A percentile compares a stretch with the other conserved stretches of the same genome.
Evolutionary conservation across 352 stramenopile genomes (phyloP).

Genomic region (Globisporangium apiculatum): DNA sequence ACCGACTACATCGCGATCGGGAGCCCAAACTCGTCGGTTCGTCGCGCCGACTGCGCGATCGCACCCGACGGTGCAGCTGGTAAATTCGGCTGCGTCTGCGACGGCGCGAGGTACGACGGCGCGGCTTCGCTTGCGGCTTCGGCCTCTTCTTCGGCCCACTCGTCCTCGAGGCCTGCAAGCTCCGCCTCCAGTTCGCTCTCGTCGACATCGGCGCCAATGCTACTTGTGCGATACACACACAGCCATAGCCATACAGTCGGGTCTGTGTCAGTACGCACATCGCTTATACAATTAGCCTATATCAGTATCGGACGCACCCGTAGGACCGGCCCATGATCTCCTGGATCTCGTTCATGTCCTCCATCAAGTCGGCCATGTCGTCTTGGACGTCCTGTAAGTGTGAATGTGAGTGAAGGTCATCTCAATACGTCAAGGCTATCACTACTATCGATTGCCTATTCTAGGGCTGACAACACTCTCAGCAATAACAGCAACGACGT

Average conservation of each 20-base stretch:
- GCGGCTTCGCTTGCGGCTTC: slow-evolving; percentile 30
- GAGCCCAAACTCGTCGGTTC: slow-evolving; percentile 72
- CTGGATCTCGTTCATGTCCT: slow-evolving; percentile 98
- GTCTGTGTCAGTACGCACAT: too few species aligned
- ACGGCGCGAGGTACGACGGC: slow-evolving; percentile 57
- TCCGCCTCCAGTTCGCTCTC: slow-evolving; percentile 94
- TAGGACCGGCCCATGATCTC: slow-evolving; percentile 95
- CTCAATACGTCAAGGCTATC: not conserved
- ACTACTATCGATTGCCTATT: not conserved
- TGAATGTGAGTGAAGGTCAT: not conserved
- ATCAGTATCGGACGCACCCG: slow-evolving; percentile 32
- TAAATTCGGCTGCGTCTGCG: slow-evolving; percentile 41
- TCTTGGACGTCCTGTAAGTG: slow-evolving; percentile 87
- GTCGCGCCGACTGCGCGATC: slow-evolving; percentile 22
- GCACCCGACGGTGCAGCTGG: slow-evolving; percentile 41
- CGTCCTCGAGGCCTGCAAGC: slow-evolving; percentile 91
- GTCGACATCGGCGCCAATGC: slow-evolving; percentile 92
- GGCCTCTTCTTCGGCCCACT: slow-evolving; percentile 83
- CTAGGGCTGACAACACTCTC: not conserved
- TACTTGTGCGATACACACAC: slow-evolving; percentile 9
- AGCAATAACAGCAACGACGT: not conserved
- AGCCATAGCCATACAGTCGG: not conserved
- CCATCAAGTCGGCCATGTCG: slow-evolving; percentile 95
- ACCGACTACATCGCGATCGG: slow-evolving; percentile 26
- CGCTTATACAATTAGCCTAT: too few species aligned